Conservation (phyloP, 2,329 filamentous ascomycete species). For the Aureobasidium sp. region DNA sequence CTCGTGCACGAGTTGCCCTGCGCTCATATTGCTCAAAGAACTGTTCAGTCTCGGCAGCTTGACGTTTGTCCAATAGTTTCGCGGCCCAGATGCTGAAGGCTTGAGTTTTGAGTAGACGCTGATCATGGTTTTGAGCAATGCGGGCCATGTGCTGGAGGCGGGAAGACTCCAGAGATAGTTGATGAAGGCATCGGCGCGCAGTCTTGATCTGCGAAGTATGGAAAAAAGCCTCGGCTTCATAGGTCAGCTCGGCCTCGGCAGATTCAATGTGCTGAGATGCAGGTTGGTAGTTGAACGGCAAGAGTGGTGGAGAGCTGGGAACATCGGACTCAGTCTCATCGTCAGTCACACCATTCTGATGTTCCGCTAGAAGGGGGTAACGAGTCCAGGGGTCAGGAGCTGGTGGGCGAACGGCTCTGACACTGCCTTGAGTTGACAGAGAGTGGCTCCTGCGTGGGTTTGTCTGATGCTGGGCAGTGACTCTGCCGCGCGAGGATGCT, state of each 20-base stretch:
- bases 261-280: not conserved
- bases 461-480: not conserved
- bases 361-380: not conserved
- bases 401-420: constrained; percentile 22
- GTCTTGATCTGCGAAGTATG: not conserved
- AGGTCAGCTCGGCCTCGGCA: not conserved
- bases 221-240: constrained; percentile 11
- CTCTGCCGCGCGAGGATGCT: not conserved
- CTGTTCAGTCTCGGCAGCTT: constrained; percentile 41
- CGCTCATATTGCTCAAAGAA: constrained; percentile 52
- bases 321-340: constrained; percentile 2
- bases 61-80: constrained; percentile 35
- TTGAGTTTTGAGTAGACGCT: constrained; percentile 44
- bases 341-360: not conserved
- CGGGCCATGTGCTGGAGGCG: constrained; percentile 42
- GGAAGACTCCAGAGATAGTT: constrained; percentile 26
- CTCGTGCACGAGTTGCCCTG: constrained; percentile 56
- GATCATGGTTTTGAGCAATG: constrained; percentile 35
- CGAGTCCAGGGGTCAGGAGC: not conserved
- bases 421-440: constrained; percentile 31
- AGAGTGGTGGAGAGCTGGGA: not conserved
- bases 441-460: constrained; percentile 21
- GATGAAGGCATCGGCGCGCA: constrained; percentile 43
- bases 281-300: not conserved
- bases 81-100: constrained; percentile 47